Percentiles rank a stretch among this genome's conserved stretches.
phyloP scores from a whole-genome alignment of 805 yeast genomes.

The Pichia californica region DNA sequence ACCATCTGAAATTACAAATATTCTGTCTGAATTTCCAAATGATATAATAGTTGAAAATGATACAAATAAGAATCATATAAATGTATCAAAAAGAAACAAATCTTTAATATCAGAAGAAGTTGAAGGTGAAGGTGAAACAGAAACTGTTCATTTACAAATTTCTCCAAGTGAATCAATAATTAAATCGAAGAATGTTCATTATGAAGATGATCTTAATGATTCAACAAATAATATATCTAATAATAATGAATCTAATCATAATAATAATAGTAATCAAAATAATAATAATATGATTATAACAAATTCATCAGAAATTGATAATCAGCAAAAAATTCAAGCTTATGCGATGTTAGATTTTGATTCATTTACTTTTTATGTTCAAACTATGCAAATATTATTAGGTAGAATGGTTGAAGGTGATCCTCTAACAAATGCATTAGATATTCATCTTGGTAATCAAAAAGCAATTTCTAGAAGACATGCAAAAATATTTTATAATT shows the following conservation, averaged over 20 bases:
- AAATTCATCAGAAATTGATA: neutral
- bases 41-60: neutral
- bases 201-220: neutral
- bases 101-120: no score
- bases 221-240: neutral
- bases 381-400: slow-evolving; percentile 85
- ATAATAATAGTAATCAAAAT: neutral
- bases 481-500: slow-evolving; percentile 93
- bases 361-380: slow-evolving; percentile 89
- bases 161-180: slow-evolving; percentile 1
- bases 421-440: slow-evolving; percentile 52
- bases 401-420: slow-evolving; percentile 85
- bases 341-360: slow-evolving; percentile 85
- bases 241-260: no score
- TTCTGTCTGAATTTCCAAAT: slow-evolving; percentile 4
- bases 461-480: slow-evolving; percentile 92
- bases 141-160: slow-evolving; percentile 8
- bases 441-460: slow-evolving; percentile 86
- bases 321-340: slow-evolving; percentile 45
- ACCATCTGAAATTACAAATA: slow-evolving; percentile 6
- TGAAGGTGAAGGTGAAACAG: slow-evolving; percentile 11
- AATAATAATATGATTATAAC: neutral
- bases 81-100: no score
- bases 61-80: no score
- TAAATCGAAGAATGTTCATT: no score